Evolutionary conservation across 164 flowering plant genomes (phyloP).

Genomic region (Nymphaea colorata): DNA sequence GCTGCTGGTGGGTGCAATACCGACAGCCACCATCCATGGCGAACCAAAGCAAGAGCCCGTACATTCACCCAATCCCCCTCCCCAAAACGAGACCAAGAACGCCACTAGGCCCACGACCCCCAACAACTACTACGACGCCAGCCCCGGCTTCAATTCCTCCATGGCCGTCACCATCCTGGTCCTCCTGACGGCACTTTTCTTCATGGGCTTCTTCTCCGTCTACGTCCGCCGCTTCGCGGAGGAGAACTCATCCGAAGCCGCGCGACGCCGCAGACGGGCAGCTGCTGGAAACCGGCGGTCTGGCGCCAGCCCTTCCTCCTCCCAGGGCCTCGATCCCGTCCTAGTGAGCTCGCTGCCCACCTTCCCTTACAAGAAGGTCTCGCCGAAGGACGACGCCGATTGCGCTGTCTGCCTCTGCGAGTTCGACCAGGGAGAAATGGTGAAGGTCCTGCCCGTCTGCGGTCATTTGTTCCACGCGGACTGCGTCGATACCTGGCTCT

Average conservation of each 20-base stretch:
- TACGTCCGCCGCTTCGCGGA: slow-evolving; percentile 40
- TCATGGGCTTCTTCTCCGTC: slow-evolving; percentile 64
- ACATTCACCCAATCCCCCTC: neutral
- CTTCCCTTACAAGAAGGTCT: slow-evolving; percentile 13
- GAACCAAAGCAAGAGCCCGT: neutral
- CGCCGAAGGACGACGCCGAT: slow-evolving; percentile 18
- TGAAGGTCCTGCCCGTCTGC: slow-evolving; percentile 42
- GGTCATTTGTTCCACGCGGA: slow-evolving; percentile 45
- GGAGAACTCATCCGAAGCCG: slow-evolving; percentile 2
- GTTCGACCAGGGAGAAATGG: slow-evolving; percentile 33
- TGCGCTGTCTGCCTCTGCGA: slow-evolving; percentile 55
- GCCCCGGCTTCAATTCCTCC: slow-evolving; percentile 29
- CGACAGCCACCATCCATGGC: neutral
- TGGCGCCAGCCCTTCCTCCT: neutral
- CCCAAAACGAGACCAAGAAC: neutral
- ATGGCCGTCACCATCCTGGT: slow-evolving; percentile 43
- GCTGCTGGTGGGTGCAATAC: neutral
- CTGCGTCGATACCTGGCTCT: slow-evolving; percentile 61
- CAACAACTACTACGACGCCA: neutral
- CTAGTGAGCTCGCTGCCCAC: slow-evolving; percentile 32
- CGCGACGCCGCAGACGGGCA: slow-evolving; percentile 6
- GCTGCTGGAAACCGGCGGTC: slow-evolving; percentile 12
- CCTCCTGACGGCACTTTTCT: slow-evolving; percentile 49
- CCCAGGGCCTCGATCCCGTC: slow-evolving; percentile 10
- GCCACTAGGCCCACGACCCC: neutral